A percentile compares a stretch with the other conserved stretches of the same genome.
Evolutionary conservation across 2,329 filamentous ascomycete genomes (phyloP).

Genomic region (Colletotrichum higginsianum): DNA sequence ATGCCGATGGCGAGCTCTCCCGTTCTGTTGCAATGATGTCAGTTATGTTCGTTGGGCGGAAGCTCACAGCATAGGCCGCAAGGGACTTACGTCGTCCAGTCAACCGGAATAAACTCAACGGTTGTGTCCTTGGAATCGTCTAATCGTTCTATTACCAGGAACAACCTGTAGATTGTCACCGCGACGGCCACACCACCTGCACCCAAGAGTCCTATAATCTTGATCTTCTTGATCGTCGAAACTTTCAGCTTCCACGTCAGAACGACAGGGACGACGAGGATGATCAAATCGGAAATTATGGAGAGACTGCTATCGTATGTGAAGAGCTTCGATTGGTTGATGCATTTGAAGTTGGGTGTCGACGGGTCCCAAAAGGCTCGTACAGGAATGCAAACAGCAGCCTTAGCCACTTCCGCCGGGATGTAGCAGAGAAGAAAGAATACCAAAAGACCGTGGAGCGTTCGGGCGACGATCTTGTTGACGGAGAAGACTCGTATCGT

Average conservation of each 20-base stretch:
- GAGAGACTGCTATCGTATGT: constrained; percentile 51
- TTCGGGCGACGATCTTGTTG: constrained; percentile 44
- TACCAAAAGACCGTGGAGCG: constrained; percentile 48
- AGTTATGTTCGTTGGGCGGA: neutral
- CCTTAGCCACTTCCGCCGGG: constrained; percentile 48
- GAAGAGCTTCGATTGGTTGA: constrained; percentile 52
- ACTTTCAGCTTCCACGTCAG: constrained; percentile 51
- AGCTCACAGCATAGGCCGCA: neutral
- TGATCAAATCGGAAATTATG: constrained; percentile 52
- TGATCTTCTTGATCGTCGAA: constrained; percentile 49
- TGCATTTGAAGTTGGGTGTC: constrained; percentile 44
- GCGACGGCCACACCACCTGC: constrained; percentile 49
- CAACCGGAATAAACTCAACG: constrained; percentile 45
- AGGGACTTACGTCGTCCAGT: constrained; percentile 39
- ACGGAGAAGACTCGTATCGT: constrained; percentile 51
- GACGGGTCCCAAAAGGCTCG: constrained; percentile 45
- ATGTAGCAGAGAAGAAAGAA: constrained; percentile 48
- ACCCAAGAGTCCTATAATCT: constrained; percentile 50
- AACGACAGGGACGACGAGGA: constrained; percentile 52
- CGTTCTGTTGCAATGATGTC: constrained; percentile 14
- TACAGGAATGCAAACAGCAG: constrained; percentile 46
- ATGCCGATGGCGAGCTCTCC: constrained; percentile 44
- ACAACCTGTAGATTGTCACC: constrained; percentile 49
- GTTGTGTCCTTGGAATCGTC: constrained; percentile 45
- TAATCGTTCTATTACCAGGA: constrained; percentile 43